Base-by-base conservation (phyloP, 139 green algal genomes). In the Auxenochlorella pyrenoidosa region DNA sequence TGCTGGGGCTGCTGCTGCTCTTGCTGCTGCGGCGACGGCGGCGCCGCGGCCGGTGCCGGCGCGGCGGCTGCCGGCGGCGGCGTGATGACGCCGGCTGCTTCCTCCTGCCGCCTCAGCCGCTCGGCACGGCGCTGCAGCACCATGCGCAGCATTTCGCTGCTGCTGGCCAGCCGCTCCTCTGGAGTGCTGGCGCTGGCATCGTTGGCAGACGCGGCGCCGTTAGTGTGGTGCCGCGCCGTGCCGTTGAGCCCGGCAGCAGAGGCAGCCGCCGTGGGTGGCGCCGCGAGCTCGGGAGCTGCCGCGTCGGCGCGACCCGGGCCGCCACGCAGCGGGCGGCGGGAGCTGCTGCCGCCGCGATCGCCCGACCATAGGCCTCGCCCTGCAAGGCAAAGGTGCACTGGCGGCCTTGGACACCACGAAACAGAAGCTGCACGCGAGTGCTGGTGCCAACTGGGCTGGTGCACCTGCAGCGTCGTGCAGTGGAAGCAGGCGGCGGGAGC, bases 51-150 rank as follows among this genome's bases (percentile, higher is more conserved):
- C 3, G 65, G 40, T 15, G 10, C 51, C 34, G 5, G 79, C 24
- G 54, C 34, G 18, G 79, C 79, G 3, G 79, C 79, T 26, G n/a
- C 51, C 60, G 80, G 63, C 40, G 60, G 40, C 63, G 60, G 60
- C 63, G 30, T 15, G 8, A 2, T 8, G 26, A 22, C 32, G 2
- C 26, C 28, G 15, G 34, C 22, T 8, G 54, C 54, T 34, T 82
- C 38, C 47, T 87, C 40, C 26, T 88, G 51, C 63, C 65, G 73
- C 54, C 26, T 38, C 59, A 87, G 82, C 30, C 88, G 82, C 32
- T 88, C 38, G n/a, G 82, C 82, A 10, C 88, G 73, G 24, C 82
- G 82, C 82, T 88, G 54, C 41, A 91, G 82, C 22, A 91, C 72
- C 47, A 28, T 38, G 1, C 63, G 38, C 36, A 89, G 78, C 30